Conservation (phyloP, 495 filamentous ascomycete species). For the Hamigera avellanea region DNA sequence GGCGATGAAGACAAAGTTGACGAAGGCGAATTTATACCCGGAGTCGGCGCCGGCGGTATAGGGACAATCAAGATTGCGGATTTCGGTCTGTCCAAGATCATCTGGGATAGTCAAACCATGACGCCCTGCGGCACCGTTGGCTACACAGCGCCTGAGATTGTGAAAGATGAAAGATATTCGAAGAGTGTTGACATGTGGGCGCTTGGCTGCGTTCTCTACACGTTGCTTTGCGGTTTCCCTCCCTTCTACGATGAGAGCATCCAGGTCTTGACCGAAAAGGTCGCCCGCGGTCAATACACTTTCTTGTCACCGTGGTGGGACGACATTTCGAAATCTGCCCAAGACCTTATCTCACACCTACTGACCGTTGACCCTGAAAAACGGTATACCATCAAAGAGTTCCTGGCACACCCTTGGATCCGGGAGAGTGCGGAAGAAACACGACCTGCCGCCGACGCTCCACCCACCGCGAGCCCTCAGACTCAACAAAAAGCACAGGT, state of each 20-base stretch:
- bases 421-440: constrained; percentile 64
- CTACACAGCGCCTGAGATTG: constrained; percentile 98
- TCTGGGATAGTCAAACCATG: constrained; percentile 99
- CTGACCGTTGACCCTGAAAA: constrained; percentile 87
- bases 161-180: constrained; percentile 97
- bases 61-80: constrained; percentile 95
- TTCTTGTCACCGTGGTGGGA: constrained; percentile 99
- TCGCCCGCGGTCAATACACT: constrained; percentile 91
- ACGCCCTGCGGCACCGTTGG: constrained; percentile 97
- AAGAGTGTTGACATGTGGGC: constrained; percentile 99
- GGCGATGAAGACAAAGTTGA: constrained; percentile 97
- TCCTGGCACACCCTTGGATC: constrained; percentile 89
- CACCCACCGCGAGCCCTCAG: constrained; percentile 63
- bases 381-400: constrained; percentile 79
- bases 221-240: constrained; percentile 90
- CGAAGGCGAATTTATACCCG: constrained; percentile 84
- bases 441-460: constrained; percentile 60
- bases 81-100: constrained; percentile 93
- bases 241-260: constrained; percentile 99
- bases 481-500: constrained; percentile 24
- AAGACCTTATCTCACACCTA: constrained; percentile 89
- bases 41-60: constrained; percentile 83
- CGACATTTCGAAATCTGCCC: constrained; percentile 89
- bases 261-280: constrained; percentile 93
- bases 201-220: constrained; percentile 92